Evolutionary conservation across 139 green algal species (phyloP).

Genomic region (Chlorella sp.): DNA sequence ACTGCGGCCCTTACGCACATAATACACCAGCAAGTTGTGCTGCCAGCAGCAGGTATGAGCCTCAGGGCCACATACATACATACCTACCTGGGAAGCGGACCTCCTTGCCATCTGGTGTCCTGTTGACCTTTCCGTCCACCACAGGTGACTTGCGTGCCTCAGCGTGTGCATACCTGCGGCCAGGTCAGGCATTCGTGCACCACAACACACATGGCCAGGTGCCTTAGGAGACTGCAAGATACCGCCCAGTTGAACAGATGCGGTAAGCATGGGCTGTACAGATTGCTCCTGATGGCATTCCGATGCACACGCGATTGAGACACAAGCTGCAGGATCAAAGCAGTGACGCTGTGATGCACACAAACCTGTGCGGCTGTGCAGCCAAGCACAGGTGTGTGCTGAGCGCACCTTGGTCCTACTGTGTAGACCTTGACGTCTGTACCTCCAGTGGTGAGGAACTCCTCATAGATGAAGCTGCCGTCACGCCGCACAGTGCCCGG

Average conservation of each 20-base stretch:
- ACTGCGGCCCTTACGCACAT: too few relatives aligned
- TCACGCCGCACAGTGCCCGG: slow-evolving; percentile 73
- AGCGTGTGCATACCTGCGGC: slow-evolving; percentile 91
- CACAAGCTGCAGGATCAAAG: too few relatives aligned
- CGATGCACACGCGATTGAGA: too few relatives aligned
- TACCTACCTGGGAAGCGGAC: too few relatives aligned
- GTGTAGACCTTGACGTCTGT: slow-evolving; percentile 97
- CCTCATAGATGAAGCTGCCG: slow-evolving; percentile 96
- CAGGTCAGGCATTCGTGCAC: too few relatives aligned
- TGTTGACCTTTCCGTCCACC: slow-evolving; percentile 83
- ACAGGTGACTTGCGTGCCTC: slow-evolving; percentile 96
- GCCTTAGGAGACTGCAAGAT: not conserved
- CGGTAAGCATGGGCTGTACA: not conserved
- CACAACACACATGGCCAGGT: not conserved
- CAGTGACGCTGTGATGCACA: not conserved
- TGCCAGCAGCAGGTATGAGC: too few relatives aligned
- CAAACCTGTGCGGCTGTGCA: too few relatives aligned
- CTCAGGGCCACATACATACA: too few relatives aligned
- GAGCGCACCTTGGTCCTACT: slow-evolving; percentile 49
- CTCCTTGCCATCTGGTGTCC: slow-evolving; percentile 79
- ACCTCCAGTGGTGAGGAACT: slow-evolving; percentile 91
- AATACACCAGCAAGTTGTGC: too few relatives aligned
- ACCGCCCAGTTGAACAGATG: not conserved
- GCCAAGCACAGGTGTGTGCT: too few relatives aligned
- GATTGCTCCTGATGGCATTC: not conserved